Conservation (phyloP, 371 early-diverging fungal species). For the Apophysomyces elegans region DNA sequence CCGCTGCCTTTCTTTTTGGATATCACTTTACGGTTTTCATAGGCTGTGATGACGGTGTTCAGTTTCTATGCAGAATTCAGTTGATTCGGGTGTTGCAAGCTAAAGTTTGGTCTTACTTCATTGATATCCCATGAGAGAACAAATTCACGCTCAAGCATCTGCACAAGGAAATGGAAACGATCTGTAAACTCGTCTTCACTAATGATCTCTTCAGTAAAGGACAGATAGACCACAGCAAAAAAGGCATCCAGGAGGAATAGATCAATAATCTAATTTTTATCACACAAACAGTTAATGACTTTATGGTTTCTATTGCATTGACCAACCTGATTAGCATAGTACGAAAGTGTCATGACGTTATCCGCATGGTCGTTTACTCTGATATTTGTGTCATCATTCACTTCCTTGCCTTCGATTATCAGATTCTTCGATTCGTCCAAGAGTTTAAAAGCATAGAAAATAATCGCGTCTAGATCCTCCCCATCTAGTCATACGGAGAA, state of each 20-base stretch:
- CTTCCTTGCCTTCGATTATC: constrained; percentile 51
- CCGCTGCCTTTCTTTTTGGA: constrained; percentile 17
- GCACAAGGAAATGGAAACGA: constrained; percentile 50
- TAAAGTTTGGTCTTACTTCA: constrained; percentile 25
- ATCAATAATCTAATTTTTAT: constrained; percentile 29
- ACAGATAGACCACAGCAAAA: constrained; percentile 51
- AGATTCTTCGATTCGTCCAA: constrained; percentile 49
- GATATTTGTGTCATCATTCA: constrained; percentile 54
- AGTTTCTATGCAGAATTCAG: constrained; percentile 29
- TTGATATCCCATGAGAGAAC: constrained; percentile 47
- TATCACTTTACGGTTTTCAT: constrained; percentile 33
- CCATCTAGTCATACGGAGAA: constrained; percentile 30
- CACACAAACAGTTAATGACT: background rate
- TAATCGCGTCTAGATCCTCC: constrained; percentile 47
- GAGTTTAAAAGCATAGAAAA: constrained; percentile 45
- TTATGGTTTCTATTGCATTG: background rate
- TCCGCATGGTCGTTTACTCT: constrained; percentile 56
- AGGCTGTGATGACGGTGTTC: constrained; percentile 23
- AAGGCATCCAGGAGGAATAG: constrained; percentile 49
- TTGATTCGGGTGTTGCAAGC: background rate
- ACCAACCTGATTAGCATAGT: constrained; percentile 52
- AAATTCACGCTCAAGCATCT: constrained; percentile 52
- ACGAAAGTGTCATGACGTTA: constrained; percentile 54
- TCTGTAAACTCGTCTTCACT: constrained; percentile 52
- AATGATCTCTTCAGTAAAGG: constrained; percentile 38